Percentiles rank a stretch among this genome's conserved stretches.
These are phyloP conservation scores for Malassezia slooffiae DNA, from an alignment of 1,284 basidiomycete species.

Conservation along the genomic window DNA sequence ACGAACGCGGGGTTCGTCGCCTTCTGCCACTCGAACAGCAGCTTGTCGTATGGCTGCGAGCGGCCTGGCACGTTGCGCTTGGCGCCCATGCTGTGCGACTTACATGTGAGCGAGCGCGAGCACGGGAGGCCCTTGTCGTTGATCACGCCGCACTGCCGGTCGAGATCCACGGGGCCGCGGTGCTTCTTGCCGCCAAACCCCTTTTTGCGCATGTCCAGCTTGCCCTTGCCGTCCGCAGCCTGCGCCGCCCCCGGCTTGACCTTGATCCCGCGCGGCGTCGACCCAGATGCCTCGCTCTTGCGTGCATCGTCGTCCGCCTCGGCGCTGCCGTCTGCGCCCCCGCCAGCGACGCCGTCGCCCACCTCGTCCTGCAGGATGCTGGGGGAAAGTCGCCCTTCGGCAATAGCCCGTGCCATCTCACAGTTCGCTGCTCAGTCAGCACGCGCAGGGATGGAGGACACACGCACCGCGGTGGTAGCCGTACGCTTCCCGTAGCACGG, in stretches of 20 bases:
- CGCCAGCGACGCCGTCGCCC: not conserved
- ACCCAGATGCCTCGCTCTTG: slow-evolving; percentile 2
- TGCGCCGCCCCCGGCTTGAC: slow-evolving; percentile 10
- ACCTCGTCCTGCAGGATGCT: slow-evolving; percentile 26
- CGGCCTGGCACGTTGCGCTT: slow-evolving; percentile 85
- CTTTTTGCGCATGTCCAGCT: slow-evolving; percentile 26
- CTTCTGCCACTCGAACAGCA: slow-evolving; percentile 74
- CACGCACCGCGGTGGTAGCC: slow-evolving; percentile 24
- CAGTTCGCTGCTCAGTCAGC: slow-evolving; percentile 24
- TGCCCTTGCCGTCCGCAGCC: too few relatives aligned
- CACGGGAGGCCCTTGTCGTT: slow-evolving; percentile 89
- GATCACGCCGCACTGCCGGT: slow-evolving; percentile 92
- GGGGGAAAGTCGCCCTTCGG: slow-evolving; percentile 26
- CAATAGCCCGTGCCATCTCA: slow-evolving; percentile 26
- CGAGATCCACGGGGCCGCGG: slow-evolving; percentile 55
- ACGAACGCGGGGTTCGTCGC: slow-evolving; percentile 84
- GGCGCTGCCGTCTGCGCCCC: not conserved
- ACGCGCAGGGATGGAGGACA: too few relatives aligned
- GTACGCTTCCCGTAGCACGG: slow-evolving; percentile 27
- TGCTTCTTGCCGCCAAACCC: slow-evolving; percentile 17
- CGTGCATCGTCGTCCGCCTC: not conserved
- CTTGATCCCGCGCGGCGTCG: slow-evolving; percentile 11
- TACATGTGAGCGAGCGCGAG: slow-evolving; percentile 93
- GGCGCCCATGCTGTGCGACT: slow-evolving; percentile 93
- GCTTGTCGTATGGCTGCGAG: slow-evolving; percentile 70